These are phyloP conservation scores for Ceratocystis lukuohia DNA, from an alignment of 2,329 filamentous ascomycete genomes.

Conservation along the genomic window DNA sequence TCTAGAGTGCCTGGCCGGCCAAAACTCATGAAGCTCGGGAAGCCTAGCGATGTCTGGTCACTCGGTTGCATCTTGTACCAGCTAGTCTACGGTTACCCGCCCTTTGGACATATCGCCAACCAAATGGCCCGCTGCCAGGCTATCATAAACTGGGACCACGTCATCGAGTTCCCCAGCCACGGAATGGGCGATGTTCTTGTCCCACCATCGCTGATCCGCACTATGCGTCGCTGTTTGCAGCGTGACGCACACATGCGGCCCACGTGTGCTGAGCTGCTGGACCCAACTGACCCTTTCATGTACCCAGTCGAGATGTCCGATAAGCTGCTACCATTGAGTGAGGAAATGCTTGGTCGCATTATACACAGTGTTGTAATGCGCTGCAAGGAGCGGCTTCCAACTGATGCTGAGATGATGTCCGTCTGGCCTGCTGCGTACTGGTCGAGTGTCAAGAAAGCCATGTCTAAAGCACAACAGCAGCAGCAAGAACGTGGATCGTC, in stretches of 20 bases:
- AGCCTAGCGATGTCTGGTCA: constrained; percentile 92
- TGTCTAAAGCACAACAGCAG: constrained; percentile 21
- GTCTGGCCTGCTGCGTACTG: constrained; percentile 51
- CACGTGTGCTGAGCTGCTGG: constrained; percentile 49
- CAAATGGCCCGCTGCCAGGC: constrained; percentile 76
- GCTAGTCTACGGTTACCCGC: constrained; percentile 93
- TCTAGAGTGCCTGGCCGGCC: constrained; percentile 32
- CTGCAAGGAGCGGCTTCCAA: constrained; percentile 45
- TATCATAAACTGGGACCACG: constrained; percentile 65
- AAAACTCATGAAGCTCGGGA: constrained; percentile 89
- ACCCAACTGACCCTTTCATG: constrained; percentile 47
- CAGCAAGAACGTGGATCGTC: constrained; percentile 5
- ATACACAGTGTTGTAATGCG: constrained; percentile 49
- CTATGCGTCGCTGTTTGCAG: constrained; percentile 49
- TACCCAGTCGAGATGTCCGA: constrained; percentile 46
- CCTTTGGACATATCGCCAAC: constrained; percentile 83
- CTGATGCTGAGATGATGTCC: constrained; percentile 41
- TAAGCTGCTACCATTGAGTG: constrained; percentile 44
- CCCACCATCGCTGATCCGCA: constrained; percentile 44
- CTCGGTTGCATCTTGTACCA: constrained; percentile 94
- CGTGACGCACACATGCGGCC: constrained; percentile 50
- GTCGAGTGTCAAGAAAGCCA: constrained; percentile 43
- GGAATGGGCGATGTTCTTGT: constrained; percentile 54
- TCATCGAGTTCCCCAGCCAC: constrained; percentile 56
- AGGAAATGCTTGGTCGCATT: constrained; percentile 48